These are phyloP conservation scores for Wickerhamomyces sp. DNA, from an alignment of 1,139 yeast genomes.

Conservation along the genomic window DNA sequence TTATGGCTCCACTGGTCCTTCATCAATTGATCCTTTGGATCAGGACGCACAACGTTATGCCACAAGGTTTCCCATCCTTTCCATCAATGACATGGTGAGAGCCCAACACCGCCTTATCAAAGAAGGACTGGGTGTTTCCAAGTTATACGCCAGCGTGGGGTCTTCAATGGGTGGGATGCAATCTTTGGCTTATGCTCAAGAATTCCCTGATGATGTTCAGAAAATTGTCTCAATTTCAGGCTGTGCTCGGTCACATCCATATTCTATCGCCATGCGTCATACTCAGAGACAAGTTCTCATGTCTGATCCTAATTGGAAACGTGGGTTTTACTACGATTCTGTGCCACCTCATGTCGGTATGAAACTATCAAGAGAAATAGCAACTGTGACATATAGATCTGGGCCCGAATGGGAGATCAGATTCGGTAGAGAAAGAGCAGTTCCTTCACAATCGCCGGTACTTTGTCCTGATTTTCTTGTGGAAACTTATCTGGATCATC, in stretches of 20 bases:
- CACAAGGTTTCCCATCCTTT: conserved; percentile 80
- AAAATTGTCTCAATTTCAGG: conserved; percentile 78
- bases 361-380: conserved; percentile 91
- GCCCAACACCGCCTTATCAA: conserved; percentile 72
- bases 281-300: conserved; percentile 89
- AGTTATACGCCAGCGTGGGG: conserved; percentile 77
- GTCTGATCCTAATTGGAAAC: conserved; percentile 93
- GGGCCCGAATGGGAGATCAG: conserved; percentile 98
- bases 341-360: conserved; percentile 92
- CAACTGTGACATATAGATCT: conserved; percentile 88
- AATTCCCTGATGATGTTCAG: conserved; percentile 71
- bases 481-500: conserved; percentile 90
- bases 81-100: conserved; percentile 86
- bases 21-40: conserved; percentile 71
- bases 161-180: conserved; percentile 99
- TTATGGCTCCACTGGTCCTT: conserved; percentile 93
- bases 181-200: conserved; percentile 80
- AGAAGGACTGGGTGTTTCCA: conserved; percentile 55
- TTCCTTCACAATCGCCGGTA: conserved; percentile 75
- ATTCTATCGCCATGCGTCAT: conserved; percentile 88
- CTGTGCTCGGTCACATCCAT: conserved; percentile 91
- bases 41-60: conserved; percentile 56
- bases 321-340: conserved; percentile 77
- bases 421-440: conserved; percentile 85
- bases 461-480: conserved; percentile 89